Conservation (phyloP, 164 flowering plant species). For the Liquidambar formosana region DNA sequence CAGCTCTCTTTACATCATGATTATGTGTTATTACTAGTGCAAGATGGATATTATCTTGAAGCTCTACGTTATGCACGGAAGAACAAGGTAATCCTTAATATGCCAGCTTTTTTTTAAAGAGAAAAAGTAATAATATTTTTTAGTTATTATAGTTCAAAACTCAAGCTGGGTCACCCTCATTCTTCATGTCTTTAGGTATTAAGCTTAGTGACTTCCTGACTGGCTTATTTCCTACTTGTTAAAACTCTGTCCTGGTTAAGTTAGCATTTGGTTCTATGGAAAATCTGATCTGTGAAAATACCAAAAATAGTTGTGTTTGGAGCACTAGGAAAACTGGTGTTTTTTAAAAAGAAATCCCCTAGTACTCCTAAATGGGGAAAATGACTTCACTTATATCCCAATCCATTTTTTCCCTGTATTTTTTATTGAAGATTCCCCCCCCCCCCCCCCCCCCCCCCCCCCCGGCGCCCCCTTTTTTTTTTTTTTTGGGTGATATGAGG, state of each 20-base stretch:
- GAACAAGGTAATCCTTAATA: slow-evolving; percentile 56
- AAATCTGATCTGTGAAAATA: background rate
- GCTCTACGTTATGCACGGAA: slow-evolving; percentile 86
- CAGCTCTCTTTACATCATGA: slow-evolving; percentile 83
- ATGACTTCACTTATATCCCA: background rate
- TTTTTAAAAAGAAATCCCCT: background rate
- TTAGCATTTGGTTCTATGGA: no score
- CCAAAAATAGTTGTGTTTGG: background rate
- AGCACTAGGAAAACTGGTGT: background rate
- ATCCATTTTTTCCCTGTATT: no score
- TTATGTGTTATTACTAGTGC: slow-evolving; percentile 70
- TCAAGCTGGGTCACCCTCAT: background rate
- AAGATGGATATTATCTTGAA: slow-evolving; percentile 94
- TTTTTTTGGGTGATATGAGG: no score
- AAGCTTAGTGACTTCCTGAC: no score
- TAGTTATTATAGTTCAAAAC: no score
- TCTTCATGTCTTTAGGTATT: background rate
- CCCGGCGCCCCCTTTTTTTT: no score
- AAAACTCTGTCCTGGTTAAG: no score
- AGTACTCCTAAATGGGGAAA: background rate
- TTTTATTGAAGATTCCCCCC: no score
- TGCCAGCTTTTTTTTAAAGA: background rate
- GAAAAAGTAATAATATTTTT: no score
- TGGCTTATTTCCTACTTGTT: no score
- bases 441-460: no score